These are phyloP conservation scores for Calocera cornea DNA, from an alignment of 768 basidiomycete genomes.

Conservation along the genomic window DNA sequence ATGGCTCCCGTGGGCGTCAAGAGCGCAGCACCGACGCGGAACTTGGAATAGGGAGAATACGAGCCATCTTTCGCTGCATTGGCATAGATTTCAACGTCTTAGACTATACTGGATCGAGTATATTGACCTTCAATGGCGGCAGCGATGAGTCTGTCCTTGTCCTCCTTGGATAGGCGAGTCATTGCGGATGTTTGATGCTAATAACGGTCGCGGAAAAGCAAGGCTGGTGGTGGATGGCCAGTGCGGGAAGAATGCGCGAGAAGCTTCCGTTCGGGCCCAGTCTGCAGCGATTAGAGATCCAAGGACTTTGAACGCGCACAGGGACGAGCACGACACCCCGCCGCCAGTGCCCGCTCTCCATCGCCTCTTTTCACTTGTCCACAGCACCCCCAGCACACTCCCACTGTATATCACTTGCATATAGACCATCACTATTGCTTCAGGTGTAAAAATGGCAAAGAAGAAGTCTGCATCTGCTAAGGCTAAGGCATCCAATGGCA, in stretches of 20 bases:
- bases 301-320: conserved; percentile 37
- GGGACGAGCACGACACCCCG: conserved; percentile 27
- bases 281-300: conserved; percentile 27
- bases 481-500: neutral
- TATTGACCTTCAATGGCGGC: conserved; percentile 46
- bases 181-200: conserved; percentile 10
- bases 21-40: conserved; percentile 83
- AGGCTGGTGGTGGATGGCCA: neutral
- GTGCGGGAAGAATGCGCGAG: neutral
- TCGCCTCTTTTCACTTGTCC: too few relatives aligned
- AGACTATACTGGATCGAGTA: neutral
- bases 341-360: too few relatives aligned
- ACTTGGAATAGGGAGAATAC: conserved; percentile 80
- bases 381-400: too few relatives aligned
- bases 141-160: conserved; percentile 38
- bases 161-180: conserved; percentile 27
- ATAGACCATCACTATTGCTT: too few relatives aligned
- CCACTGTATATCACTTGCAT: neutral
- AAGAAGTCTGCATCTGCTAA: neutral
- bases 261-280: conserved; percentile 35
- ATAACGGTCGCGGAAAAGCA: neutral
- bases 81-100: neutral
- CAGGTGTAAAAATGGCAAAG: neutral
- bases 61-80: conserved; percentile 37
- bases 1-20: conserved; percentile 54